Evolutionary conservation across 805 yeast species (phyloP), one percentile per base, ranked within the genome.

Genomic region (Yarrowia osloensis): DNA sequence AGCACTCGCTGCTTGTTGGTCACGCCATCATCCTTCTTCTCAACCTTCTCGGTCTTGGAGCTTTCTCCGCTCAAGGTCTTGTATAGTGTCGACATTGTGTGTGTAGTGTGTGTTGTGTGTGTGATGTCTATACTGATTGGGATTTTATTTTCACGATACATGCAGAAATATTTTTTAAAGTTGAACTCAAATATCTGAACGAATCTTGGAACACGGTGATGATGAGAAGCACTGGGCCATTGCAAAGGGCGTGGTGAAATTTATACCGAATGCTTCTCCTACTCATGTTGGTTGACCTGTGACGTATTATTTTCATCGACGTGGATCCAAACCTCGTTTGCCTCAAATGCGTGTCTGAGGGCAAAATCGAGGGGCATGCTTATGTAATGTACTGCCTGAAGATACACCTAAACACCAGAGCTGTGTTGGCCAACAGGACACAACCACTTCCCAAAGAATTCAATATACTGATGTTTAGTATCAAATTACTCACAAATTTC

Each of bases 1-100:
- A 95, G 81, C 44, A 93, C 91, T 73, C 97, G 84, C 78, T 94
- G 98, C 77, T 90, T 88, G 79, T 94, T 94, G 54, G 24, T 46
- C 12, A 61, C 52, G 29, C 54, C 54, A 31, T 61, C 66, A 19
- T 44, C 40, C 35, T 28, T 31, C 50, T 29, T 42, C 39, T 40
- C 65, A 24, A 33, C 11, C 66, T 55, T 66, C 69, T 44, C 47
- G 29, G 50, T 24, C 68, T 42, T 50, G 68, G 37, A 50, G 44
- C 19, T 39, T n/a, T 44, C 26, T 17, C 63, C 63, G 19, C 79
- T 74, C 22, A 90, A 77, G 2, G 91, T 89, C 73, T 88, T 89
- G 79, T 84, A 87, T 44, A 89, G 83, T 13, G 93, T 85, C 19
- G 92, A 87, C 94, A 89, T 89, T 22, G 22, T 67, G 29, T 37